Base-by-base conservation (phyloP, 1,284 basidiomycete species). In the Ustilago lituana region DNA sequence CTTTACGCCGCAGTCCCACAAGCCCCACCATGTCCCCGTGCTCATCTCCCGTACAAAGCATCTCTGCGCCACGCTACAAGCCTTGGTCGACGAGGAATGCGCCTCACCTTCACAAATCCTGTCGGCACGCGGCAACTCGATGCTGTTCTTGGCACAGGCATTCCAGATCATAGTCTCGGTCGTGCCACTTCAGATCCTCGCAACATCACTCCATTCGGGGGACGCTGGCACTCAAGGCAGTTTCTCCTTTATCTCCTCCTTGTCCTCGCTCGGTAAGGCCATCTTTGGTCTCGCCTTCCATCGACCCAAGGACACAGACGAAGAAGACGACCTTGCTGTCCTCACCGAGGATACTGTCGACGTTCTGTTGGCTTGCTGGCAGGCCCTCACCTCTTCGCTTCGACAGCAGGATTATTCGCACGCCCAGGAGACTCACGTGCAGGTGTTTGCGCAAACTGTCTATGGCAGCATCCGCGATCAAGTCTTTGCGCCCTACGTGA, bases 401-500 rank as follows among this genome's bases (percentile, higher is more conserved):
- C 50, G 47, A 39, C 62, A 68, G 26, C 44, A 53, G 12, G 59
- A 63, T 27, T 56, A 55, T 20, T 29, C 54, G 9, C 52, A 55
- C 24, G 31, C 54, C 11, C 52, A 49, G 19, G 52, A 63, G 40
- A 44, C 46, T 23, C 47, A 69, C 14, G 47, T 69, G 4, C 61
- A 61, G 12, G 35, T 66, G 6, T 26, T 71, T 15, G 63, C 57
- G 2, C 38, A 31, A 10, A 62, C 65, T n/a, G 58, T 76, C 11
- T 48, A 62, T 20, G 65, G 57, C 20, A 68, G 64, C 48, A 59
- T 78, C 6, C 62, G 73, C 14, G 64, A 72, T 10, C 65, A 73
- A 17, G 73, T 79, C 11, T 75, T 79, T 23, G 46, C 33, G 0
- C 72, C 73, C 3, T 80, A 80, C 58, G 57, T 77, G 32, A 56